Percentiles rank a stretch among this genome's conserved stretches.
These are phyloP conservation scores for Daphne laureola DNA, from an alignment of 441 rosid genomes.

Conservation along the genomic window DNA sequence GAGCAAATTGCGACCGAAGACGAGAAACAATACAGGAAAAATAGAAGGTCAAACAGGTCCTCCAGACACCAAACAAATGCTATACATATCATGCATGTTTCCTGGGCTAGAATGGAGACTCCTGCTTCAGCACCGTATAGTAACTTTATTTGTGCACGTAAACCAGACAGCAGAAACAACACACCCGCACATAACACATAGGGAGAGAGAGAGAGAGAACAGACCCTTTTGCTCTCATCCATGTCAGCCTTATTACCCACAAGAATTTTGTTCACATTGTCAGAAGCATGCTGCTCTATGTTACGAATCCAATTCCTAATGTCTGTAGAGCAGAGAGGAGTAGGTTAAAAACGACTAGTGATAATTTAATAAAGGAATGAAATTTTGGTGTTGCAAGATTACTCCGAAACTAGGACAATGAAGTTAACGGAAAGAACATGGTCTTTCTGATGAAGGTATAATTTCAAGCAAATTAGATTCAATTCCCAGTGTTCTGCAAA, in stretches of 20 bases:
- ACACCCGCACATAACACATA: neutral
- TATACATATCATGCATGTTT: too few species aligned
- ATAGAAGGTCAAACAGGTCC: too few species aligned
- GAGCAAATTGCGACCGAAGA: too few species aligned
- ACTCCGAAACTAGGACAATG: neutral
- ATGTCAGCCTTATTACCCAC: conserved; percentile 68
- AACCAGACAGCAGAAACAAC: too few species aligned
- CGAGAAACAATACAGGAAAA: too few species aligned
- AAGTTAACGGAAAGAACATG: neutral
- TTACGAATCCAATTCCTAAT: conserved; percentile 64
- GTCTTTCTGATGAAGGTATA: conserved; percentile 1
- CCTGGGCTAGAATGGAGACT: too few species aligned
- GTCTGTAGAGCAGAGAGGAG: conserved; percentile 21
- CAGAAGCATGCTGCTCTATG: conserved; percentile 68
- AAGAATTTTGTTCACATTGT: conserved; percentile 57
- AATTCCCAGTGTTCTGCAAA: conserved; percentile 1
- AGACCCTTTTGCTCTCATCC: conserved; percentile 74
- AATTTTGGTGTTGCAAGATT: neutral
- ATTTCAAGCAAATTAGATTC: neutral
- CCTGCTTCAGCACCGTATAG: too few species aligned
- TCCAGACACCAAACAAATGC: too few species aligned
- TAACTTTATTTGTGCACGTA: too few species aligned
- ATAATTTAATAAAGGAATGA: conserved; percentile 3
- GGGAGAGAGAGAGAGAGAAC: conserved; percentile 11
- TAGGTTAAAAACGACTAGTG: conserved; percentile 1